These are phyloP conservation scores for Cercospora sp. DNA, from an alignment of 2,329 filamentous ascomycete species.

Conservation along the genomic window DNA sequence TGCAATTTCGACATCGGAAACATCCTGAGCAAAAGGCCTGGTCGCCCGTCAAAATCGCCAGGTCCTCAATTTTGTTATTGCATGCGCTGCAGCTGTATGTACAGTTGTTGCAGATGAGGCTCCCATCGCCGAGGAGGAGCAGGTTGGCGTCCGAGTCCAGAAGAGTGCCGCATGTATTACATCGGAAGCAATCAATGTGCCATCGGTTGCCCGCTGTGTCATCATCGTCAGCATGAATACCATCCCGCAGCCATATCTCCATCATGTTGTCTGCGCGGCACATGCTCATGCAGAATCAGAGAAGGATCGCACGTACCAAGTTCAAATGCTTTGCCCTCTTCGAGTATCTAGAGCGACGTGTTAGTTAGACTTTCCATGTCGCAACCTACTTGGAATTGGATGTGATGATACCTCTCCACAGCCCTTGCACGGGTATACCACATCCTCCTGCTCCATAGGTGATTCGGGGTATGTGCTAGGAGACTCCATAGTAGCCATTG, in stretches of 20 bases:
- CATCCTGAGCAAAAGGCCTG: slow-evolving; percentile 97
- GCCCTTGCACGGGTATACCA: slow-evolving; percentile 82
- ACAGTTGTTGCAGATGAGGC: slow-evolving; percentile 98
- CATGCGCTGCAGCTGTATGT: slow-evolving; percentile 98
- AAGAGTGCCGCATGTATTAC: slow-evolving; percentile 85
- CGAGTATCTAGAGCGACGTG: slow-evolving; percentile 68
- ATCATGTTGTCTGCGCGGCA: neutral
- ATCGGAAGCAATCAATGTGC: slow-evolving; percentile 91
- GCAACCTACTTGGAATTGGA: slow-evolving; percentile 2
- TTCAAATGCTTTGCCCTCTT: slow-evolving; percentile 98
- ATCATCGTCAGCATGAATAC: slow-evolving; percentile 8
- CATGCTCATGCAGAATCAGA: neutral
- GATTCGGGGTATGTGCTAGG: slow-evolving; percentile 64
- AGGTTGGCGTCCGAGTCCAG: slow-evolving; percentile 98
- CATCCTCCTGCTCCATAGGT: slow-evolving; percentile 75
- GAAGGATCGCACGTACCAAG: slow-evolving; percentile 61
- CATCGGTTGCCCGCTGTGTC: slow-evolving; percentile 32
- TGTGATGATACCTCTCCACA: slow-evolving; percentile 72
- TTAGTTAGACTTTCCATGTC: slow-evolving; percentile 17
- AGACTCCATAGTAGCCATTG: slow-evolving; percentile 45
- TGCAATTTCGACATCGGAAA: slow-evolving; percentile 97
- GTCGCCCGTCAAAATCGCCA: slow-evolving; percentile 95
- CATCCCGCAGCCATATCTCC: neutral
- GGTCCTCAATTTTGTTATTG: slow-evolving; percentile 95
- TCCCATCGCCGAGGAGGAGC: slow-evolving; percentile 93